These are phyloP conservation scores for Monosporascus sp. DNA, from an alignment of 2,329 filamentous ascomycete genomes.

Conservation along the genomic window DNA sequence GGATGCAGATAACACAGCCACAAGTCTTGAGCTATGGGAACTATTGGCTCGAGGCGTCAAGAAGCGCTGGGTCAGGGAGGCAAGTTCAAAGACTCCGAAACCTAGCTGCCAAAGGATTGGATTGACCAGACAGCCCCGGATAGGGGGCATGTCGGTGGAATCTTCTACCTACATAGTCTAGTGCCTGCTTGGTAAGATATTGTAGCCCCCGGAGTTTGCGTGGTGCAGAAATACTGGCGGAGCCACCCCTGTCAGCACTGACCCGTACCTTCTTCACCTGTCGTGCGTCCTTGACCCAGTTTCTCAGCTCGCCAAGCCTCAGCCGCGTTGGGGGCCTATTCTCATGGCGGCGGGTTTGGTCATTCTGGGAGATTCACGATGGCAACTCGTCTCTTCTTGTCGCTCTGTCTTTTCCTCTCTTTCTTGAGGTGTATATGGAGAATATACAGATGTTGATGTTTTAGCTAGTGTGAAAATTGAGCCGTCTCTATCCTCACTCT, in stretches of 20 bases:
- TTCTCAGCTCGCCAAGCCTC: background rate
- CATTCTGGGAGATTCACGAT: background rate
- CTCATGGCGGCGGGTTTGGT: background rate
- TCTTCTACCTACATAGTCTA: too few relatives aligned
- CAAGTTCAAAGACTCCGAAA: too few relatives aligned
- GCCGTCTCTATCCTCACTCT: background rate
- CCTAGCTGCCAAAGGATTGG: too few relatives aligned
- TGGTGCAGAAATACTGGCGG: background rate
- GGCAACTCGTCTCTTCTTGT: background rate
- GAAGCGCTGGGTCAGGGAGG: background rate
- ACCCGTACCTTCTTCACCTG: background rate
- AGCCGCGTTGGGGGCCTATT: background rate
- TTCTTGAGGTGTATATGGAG: background rate
- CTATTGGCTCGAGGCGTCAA: background rate
- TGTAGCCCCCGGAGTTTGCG: background rate
- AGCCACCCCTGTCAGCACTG: background rate
- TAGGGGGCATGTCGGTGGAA: too few relatives aligned
- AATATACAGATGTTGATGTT: background rate
- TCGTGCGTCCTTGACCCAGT: background rate
- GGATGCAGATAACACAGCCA: background rate
- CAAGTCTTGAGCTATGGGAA: background rate
- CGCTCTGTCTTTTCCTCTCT: background rate
- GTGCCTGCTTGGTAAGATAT: background rate
- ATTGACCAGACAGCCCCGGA: too few relatives aligned
- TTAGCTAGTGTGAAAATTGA: background rate